Conservation (phyloP, 2,329 filamentous ascomycete genomes). For the Claviceps pusilla region DNA sequence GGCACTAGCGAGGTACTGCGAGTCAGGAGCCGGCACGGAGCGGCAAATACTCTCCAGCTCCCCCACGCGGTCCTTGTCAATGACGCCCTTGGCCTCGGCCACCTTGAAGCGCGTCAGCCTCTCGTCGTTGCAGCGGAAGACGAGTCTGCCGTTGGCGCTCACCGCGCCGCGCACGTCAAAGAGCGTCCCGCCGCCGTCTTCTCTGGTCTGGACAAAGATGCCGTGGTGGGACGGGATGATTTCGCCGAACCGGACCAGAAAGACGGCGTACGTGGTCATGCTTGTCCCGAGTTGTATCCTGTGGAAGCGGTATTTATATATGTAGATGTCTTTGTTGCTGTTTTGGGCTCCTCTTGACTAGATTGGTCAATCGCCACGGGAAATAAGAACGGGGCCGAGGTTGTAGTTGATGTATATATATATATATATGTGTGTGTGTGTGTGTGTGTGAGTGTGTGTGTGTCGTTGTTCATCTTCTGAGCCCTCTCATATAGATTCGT, state of each 20-base stretch:
- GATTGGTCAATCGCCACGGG: no score
- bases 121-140: conserved; percentile 1
- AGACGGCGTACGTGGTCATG: background rate
- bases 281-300: background rate
- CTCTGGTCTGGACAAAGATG: conserved; percentile 3
- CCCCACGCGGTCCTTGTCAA: background rate
- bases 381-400: no score
- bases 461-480: no score
- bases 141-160: conserved; percentile 1
- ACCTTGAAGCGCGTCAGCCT: conserved; percentile 1
- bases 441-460: no score
- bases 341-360: background rate
- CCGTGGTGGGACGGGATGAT: background rate
- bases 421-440: no score
- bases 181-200: conserved; percentile 3
- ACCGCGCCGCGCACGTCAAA: conserved; percentile 4
- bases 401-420: no score
- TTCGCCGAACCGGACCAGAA: conserved; percentile 2
- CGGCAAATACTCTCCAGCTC: conserved; percentile 2
- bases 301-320: background rate
- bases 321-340: background rate
- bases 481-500: no score
- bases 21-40: background rate
- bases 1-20: background rate
- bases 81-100: conserved; percentile 1